A percentile compares a stretch with the other conserved stretches of the same genome.
Evolutionary conservation across 208 protist species (phyloP).

Genomic region (Crithidia thermophila): DNA sequence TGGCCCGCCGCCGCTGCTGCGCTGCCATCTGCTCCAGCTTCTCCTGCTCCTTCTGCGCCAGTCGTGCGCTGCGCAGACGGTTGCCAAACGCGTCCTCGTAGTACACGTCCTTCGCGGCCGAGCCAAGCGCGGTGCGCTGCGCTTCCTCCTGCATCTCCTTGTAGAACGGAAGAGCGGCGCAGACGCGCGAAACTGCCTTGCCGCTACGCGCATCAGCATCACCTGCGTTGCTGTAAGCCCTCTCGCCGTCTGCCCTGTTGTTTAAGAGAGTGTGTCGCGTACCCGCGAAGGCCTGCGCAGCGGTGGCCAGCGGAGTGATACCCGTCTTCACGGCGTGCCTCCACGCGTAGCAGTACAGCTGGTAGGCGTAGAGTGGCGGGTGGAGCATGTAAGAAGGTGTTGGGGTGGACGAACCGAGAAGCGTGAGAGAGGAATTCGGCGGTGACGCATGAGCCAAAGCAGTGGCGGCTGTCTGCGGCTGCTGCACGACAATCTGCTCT

Average conservation of each 20-base stretch:
- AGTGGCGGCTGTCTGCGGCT: neutral
- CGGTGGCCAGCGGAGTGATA: constrained; percentile 19
- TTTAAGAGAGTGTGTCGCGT: neutral
- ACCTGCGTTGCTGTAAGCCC: no score
- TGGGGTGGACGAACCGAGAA: neutral
- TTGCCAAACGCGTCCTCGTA: constrained; percentile 78
- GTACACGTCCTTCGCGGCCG: constrained; percentile 23
- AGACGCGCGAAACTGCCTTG: constrained; percentile 25
- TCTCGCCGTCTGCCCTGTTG: neutral
- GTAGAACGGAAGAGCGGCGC: constrained; percentile 41
- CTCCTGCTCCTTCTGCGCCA: constrained; percentile 66
- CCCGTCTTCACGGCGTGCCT: constrained; percentile 25
- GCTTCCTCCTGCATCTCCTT: constrained; percentile 47
- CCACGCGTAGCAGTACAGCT: constrained; percentile 41
- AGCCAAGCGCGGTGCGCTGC: constrained; percentile 36
- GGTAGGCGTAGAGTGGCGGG: constrained; percentile 22
- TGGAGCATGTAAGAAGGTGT: neutral
- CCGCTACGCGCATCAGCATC: constrained; percentile 3
- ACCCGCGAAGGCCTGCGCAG: constrained; percentile 19
- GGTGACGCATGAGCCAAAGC: neutral
- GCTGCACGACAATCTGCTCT: neutral
- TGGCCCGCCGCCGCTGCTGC: constrained; percentile 37
- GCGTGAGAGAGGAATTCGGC: neutral
- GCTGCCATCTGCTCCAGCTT: constrained; percentile 37
- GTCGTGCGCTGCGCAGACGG: constrained; percentile 72